Evolutionary conservation across 2,329 filamentous ascomycete species (phyloP).

Genomic region (Herpotrichia juniperi): DNA sequence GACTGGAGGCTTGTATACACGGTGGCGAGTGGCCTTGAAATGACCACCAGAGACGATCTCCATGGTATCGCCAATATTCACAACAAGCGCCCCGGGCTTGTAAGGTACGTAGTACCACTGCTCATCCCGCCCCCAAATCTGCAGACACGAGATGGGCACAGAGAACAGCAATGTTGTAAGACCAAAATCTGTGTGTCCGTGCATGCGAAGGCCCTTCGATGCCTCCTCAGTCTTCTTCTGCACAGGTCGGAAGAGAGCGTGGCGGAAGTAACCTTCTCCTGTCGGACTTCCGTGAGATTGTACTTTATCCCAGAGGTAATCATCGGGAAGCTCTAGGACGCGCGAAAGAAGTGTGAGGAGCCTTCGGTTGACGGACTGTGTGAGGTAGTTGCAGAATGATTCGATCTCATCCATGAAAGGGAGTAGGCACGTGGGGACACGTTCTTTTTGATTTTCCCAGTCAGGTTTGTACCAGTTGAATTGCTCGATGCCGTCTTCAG

Average conservation of each 20-base stretch:
- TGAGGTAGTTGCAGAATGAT: slow-evolving; percentile 55
- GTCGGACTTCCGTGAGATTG: slow-evolving; percentile 28
- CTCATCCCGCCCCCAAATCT: slow-evolving; percentile 30
- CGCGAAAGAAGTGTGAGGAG: slow-evolving; percentile 28
- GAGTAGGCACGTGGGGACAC: slow-evolving; percentile 53
- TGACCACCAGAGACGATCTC: slow-evolving; percentile 55
- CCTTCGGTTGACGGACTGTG: slow-evolving; percentile 54
- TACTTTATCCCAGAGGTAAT: slow-evolving; percentile 30
- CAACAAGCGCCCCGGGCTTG: slow-evolving; percentile 31
- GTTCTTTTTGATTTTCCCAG: slow-evolving; percentile 49
- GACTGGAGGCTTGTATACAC: slow-evolving; percentile 50
- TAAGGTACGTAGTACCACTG: slow-evolving; percentile 34
- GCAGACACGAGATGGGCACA: slow-evolving; percentile 30
- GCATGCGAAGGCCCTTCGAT: slow-evolving; percentile 37
- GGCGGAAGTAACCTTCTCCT: slow-evolving; percentile 30
- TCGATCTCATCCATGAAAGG: slow-evolving; percentile 60
- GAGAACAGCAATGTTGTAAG: slow-evolving; percentile 30
- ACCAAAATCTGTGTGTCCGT: slow-evolving; percentile 37
- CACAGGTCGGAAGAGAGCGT: slow-evolving; percentile 29
- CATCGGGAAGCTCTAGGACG: slow-evolving; percentile 28
- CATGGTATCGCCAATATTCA: slow-evolving; percentile 37
- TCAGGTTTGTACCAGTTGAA: slow-evolving; percentile 61
- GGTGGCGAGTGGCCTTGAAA: slow-evolving; percentile 55
- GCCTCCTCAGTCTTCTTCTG: slow-evolving; percentile 29
- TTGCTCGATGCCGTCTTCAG: slow-evolving; percentile 59